phyloP scores from a whole-genome alignment of 2,329 filamentous ascomycete species.

The Chaetomium olivaceum region DNA sequence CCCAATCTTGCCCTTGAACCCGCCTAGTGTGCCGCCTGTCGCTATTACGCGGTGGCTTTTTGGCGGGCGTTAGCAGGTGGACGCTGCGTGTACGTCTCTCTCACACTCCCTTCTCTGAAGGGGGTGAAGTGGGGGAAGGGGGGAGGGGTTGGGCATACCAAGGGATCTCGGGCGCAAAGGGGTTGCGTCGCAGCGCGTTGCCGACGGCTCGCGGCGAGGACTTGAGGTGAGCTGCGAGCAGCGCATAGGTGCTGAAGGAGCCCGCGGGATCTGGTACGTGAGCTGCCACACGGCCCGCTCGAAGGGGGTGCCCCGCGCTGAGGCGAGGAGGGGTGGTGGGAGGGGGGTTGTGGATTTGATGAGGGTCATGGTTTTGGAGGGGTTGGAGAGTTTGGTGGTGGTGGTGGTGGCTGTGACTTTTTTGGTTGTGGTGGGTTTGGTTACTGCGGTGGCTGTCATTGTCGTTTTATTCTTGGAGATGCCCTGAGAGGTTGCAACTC shows the following conservation, averaged over 20 bases:
- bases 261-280: conserved; percentile 74
- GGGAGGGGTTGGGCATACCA: conserved; percentile 45
- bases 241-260: conserved; percentile 74
- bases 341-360: conserved; percentile 2
- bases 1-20: conserved; percentile 66
- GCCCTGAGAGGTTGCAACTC: neutral
- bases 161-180: conserved; percentile 78
- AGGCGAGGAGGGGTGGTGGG: conserved; percentile 19
- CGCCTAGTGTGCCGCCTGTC: conserved; percentile 68
- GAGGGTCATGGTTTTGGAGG: neutral
- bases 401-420: neutral
- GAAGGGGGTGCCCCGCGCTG: conserved; percentile 48
- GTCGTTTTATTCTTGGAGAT: neutral
- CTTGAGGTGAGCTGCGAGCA: conserved; percentile 65
- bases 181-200: conserved; percentile 74
- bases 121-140: too few species aligned
- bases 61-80: too few species aligned
- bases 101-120: too few species aligned
- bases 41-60: conserved; percentile 70
- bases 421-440: neutral
- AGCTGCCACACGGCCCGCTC: conserved; percentile 68
- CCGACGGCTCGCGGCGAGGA: conserved; percentile 77
- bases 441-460: neutral
- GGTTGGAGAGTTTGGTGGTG: neutral
- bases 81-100: too few species aligned